Evolutionary conservation across 2,329 filamentous ascomycete genomes (phyloP).

Genomic region (Penicillium sp.): DNA sequence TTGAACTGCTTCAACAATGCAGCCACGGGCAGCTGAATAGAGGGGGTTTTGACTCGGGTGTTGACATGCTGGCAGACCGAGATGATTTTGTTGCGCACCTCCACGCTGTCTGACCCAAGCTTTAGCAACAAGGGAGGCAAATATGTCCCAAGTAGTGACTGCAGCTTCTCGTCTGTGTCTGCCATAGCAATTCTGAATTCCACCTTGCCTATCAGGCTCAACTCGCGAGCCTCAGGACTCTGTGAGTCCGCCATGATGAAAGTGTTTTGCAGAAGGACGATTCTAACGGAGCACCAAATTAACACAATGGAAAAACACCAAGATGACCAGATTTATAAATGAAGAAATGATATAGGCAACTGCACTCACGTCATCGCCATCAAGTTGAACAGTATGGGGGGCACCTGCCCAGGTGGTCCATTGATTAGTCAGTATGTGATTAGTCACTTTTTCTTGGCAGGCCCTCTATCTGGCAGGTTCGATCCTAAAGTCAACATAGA

Average conservation of each 20-base stretch:
- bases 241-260: conserved; percentile 36
- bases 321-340: neutral
- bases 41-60: conserved; percentile 59
- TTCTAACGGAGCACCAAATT: conserved; percentile 10
- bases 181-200: conserved; percentile 81
- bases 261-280: neutral
- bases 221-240: conserved; percentile 62
- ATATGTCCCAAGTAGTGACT: conserved; percentile 74
- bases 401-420: neutral
- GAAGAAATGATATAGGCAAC: conserved; percentile 7
- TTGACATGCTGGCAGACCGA: conserved; percentile 71
- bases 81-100: conserved; percentile 78
- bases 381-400: conserved; percentile 1
- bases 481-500: neutral
- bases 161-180: conserved; percentile 79
- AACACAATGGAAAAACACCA: neutral
- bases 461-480: neutral
- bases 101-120: conserved; percentile 73
- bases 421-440: conserved; percentile 1
- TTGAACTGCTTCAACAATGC: conserved; percentile 88
- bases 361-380: conserved; percentile 10
- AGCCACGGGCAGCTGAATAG: conserved; percentile 78
- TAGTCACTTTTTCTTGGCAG: conserved; percentile 2
- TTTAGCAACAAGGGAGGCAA: conserved; percentile 82
- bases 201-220: conserved; percentile 79